Evolutionary conservation across 768 basidiomycete genomes (phyloP).

Genomic region (Boletus rubroflammeus): DNA sequence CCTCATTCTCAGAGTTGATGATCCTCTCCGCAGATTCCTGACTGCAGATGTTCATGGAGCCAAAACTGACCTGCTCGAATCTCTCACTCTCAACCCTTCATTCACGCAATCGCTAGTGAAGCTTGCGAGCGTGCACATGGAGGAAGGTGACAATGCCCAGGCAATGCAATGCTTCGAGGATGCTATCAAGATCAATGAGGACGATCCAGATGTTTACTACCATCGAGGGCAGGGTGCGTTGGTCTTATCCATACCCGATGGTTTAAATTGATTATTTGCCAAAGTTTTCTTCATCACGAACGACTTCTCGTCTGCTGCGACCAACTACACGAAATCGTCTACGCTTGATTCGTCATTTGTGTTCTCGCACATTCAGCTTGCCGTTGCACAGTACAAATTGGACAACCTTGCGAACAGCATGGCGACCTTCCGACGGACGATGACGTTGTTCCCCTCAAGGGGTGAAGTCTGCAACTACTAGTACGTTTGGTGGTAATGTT

Average conservation of each 20-base stretch:
- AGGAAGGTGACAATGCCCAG: slow-evolving; percentile 74
- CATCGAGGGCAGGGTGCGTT: slow-evolving; percentile 89
- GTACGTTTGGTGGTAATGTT: slow-evolving; percentile 41
- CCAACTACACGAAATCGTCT: slow-evolving; percentile 90
- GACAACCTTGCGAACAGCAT: slow-evolving; percentile 76
- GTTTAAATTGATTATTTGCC: neutral
- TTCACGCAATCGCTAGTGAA: slow-evolving; percentile 92
- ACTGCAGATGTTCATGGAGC: slow-evolving; percentile 80
- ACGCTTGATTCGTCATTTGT: slow-evolving; percentile 84
- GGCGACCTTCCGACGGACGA: slow-evolving; percentile 84
- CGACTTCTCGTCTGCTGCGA: slow-evolving; percentile 79
- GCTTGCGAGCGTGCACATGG: slow-evolving; percentile 97
- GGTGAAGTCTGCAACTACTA: slow-evolving; percentile 96
- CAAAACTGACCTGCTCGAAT: slow-evolving; percentile 77
- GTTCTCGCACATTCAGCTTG: slow-evolving; percentile 95
- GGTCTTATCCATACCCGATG: neutral
- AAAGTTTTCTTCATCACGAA: slow-evolving; percentile 93
- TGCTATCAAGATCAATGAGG: slow-evolving; percentile 75
- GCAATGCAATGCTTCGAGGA: slow-evolving; percentile 91
- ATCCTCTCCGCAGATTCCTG: slow-evolving; percentile 63
- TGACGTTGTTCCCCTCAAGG: slow-evolving; percentile 79
- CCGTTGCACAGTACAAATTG: slow-evolving; percentile 94
- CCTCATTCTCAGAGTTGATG: neutral
- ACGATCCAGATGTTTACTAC: slow-evolving; percentile 96
- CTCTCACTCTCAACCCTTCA: slow-evolving; percentile 59